Percentiles rank a stretch among this genome's conserved stretches.
These are phyloP conservation scores for Vitis hybrid DNA, from an alignment of 177 flowering plant genomes.

Conservation along the genomic window DNA sequence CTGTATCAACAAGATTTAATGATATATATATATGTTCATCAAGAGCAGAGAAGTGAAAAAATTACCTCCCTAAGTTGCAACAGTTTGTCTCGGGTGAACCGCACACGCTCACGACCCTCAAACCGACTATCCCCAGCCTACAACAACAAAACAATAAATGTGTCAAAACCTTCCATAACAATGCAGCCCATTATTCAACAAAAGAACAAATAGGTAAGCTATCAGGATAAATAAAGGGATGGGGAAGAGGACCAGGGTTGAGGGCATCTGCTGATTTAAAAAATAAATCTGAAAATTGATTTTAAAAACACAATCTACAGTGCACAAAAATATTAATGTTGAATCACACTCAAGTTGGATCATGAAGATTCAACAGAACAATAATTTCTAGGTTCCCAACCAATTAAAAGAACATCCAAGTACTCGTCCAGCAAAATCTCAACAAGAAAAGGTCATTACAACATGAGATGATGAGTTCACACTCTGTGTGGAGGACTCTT, in stretches of 20 bases:
- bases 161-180: neutral
- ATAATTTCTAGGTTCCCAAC: no score
- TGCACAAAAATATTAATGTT: no score
- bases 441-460: no score
- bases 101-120: conserved; percentile 73
- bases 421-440: no score
- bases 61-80: conserved; percentile 80
- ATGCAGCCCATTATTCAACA: neutral
- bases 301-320: neutral
- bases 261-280: neutral
- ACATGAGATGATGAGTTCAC: no score
- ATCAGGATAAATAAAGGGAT: neutral
- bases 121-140: conserved; percentile 69
- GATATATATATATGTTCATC: neutral
- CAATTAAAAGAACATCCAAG: no score
- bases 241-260: neutral
- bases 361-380: no score
- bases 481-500: no score
- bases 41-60: neutral
- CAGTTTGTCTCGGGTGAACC: conserved; percentile 74
- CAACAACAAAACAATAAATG: conserved; percentile 12
- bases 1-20: no score
- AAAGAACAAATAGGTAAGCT: neutral
- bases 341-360: no score
- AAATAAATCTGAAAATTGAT: neutral